Evolutionary conservation across 164 flowering plant genomes (phyloP), one percentile per base, ranked within the genome.

Genomic region (Protea cynaroides): DNA sequence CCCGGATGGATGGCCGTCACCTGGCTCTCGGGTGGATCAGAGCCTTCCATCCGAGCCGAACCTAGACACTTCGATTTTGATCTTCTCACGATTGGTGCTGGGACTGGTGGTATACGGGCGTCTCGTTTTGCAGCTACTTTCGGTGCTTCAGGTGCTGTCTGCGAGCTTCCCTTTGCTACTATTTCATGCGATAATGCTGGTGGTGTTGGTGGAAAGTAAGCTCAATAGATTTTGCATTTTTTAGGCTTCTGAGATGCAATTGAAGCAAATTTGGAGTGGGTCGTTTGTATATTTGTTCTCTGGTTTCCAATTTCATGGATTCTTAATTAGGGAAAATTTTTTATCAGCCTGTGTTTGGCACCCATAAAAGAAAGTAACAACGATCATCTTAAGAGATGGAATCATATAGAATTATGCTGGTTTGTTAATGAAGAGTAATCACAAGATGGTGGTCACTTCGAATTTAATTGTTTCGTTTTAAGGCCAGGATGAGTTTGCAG

Each of bases 151-250:
- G 90, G 81, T 23, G 99, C 99, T 22, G 78, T 95, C 8, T 93
- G 98, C 66, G 99, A 91, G 75, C 90, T 94, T 52, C 97, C 96
- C 9, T 94, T 89, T 55, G 72, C 84, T 46, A 88, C 97, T 22
- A 78, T 94, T 1, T 86, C 99, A 8, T 94, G 97, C 18, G 97
- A 94, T 11, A 72, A 72, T 15, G 61, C 88, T 8, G 99, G 99
- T 3, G 97, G 99, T 38, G 85, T 94, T 36, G 99, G 97, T 24
- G 99, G 99, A 68, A 94, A 97, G 99, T 94, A 75, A 72, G 92
- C 70, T 59, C 13, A 4, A 49, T 12, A 4, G 14, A 37, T 25
- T 59, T 51, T 0, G 14, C 5, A 50, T 55, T 14, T 2, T 25
- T n/a, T 29, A 15, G 62, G 8, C 6, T 22, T 36, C 24, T 53